phyloP scores from a whole-genome alignment of 306 rosid species.

The Oxytropis ochrocephala region DNA sequence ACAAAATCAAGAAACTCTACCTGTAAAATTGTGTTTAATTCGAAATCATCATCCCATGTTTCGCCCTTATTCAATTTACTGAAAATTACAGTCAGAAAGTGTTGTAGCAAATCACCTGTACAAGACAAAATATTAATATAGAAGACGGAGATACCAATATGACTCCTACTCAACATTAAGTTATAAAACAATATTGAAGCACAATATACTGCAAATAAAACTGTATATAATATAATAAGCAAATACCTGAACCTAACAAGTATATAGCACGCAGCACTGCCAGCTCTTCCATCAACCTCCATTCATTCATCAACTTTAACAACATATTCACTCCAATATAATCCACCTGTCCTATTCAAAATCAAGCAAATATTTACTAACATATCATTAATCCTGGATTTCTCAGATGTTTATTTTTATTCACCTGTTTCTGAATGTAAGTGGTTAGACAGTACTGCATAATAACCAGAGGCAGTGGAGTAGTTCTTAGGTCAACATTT shows the following conservation, averaged over 20 bases:
- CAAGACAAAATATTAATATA: slow-evolving; percentile 20
- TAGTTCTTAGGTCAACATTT: slow-evolving; percentile 57
- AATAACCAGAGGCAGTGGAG: slow-evolving; percentile 73
- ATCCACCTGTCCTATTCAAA: slow-evolving; percentile 60
- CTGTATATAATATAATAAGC: not conserved
- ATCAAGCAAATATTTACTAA: slow-evolving; percentile 11
- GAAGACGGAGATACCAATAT: slow-evolving; percentile 19
- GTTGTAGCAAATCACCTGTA: slow-evolving; percentile 94
- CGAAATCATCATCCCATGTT: slow-evolving; percentile 95
- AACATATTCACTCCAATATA: slow-evolving; percentile 75
- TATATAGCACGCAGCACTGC: slow-evolving; percentile 89
- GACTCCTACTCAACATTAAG: not conserved
- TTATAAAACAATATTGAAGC: slow-evolving; percentile 5
- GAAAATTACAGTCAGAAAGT: slow-evolving; percentile 81
- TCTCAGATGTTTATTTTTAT: slow-evolving; percentile 16
- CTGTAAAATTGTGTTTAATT: slow-evolving; percentile 88
- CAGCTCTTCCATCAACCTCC: slow-evolving; percentile 98
- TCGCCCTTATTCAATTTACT: slow-evolving; percentile 87
- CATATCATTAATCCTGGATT: slow-evolving; percentile 4
- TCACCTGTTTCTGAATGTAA: slow-evolving; percentile 81
- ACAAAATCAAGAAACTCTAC: slow-evolving; percentile 34
- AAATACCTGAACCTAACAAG: slow-evolving; percentile 94
- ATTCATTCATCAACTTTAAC: slow-evolving; percentile 81
- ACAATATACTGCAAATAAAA: slow-evolving; percentile 11
- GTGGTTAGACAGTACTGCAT: slow-evolving; percentile 78